Conservation (phyloP, 108 stramenopile genomes). For the Phaeodactylum tricornutum region DNA sequence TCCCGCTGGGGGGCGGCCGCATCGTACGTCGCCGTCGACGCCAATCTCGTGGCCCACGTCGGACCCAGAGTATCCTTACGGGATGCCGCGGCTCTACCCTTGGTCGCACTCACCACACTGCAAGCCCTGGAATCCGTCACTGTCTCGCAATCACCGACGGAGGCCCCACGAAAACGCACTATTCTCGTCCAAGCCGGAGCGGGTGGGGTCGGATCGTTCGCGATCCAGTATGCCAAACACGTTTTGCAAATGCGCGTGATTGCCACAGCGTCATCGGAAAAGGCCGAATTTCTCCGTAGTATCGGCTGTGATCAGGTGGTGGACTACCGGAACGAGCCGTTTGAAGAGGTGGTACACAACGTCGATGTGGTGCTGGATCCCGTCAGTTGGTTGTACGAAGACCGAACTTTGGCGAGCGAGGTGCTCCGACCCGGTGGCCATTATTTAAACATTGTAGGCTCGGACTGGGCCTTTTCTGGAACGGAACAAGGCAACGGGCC, state of each 20-base stretch:
- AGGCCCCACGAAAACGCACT: constrained; percentile 4
- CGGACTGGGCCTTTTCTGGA: constrained; percentile 17
- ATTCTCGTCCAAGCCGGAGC: constrained; percentile 31
- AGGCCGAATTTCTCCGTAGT: constrained; percentile 8
- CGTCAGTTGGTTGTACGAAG: constrained; percentile 27
- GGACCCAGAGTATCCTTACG: constrained; percentile 1
- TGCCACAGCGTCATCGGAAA: constrained; percentile 17
- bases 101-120: constrained; percentile 21
- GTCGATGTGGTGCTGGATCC: constrained; percentile 25
- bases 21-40: constrained; percentile 19
- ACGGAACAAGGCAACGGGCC: constrained; percentile 14
- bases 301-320: constrained; percentile 19
- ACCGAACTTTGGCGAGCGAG: constrained; percentile 7
- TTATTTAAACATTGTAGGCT: constrained; percentile 22
- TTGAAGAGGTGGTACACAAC: constrained; percentile 10
- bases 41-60: constrained; percentile 5
- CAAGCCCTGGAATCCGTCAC: constrained; percentile 15
- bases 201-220: constrained; percentile 24
- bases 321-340: constrained; percentile 13
- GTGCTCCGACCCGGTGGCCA: constrained; percentile 15
- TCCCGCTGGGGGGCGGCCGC: constrained; percentile 19
- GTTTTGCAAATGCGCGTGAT: constrained; percentile 14
- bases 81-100: constrained; percentile 18
- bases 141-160: no score
- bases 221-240: constrained; percentile 29